Evolutionary conservation across 208 protist genomes (phyloP).

Genomic region (Leishmania guyanensis): DNA sequence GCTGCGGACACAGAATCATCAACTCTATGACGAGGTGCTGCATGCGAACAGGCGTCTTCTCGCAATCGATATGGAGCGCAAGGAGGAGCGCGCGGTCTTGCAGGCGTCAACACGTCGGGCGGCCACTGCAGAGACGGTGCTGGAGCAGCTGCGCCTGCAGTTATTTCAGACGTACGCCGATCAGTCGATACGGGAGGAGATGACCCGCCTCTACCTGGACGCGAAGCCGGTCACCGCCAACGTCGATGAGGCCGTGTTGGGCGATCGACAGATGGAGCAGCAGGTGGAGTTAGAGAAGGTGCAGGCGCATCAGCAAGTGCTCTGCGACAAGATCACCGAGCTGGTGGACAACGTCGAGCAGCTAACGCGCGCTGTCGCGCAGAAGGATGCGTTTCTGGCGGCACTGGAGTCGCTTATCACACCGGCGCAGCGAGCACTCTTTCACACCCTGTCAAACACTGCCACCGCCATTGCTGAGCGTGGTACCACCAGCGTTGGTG

Average conservation of each 20-base stretch:
- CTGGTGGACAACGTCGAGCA: constrained; percentile 42
- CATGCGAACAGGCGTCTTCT: not conserved
- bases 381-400: constrained; percentile 31
- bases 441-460: constrained; percentile 26
- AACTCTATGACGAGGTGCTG: constrained; percentile 18
- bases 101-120: not conserved
- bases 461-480: not conserved
- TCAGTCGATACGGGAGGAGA: constrained; percentile 24
- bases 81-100: not conserved
- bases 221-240: constrained; percentile 3
- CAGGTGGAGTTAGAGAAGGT: constrained; percentile 34
- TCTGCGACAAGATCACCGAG: constrained; percentile 34
- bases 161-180: constrained; percentile 32
- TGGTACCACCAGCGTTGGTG: not conserved
- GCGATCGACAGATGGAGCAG: constrained; percentile 25
- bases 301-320: constrained; percentile 19
- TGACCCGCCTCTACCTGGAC: constrained; percentile 27
- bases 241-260: constrained; percentile 9
- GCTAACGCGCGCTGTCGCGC: constrained; percentile 25
- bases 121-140: not conserved
- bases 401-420: constrained; percentile 35
- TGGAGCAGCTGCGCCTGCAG: constrained; percentile 25
- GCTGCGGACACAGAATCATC: constrained; percentile 29
- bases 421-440: constrained; percentile 37
- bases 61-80: not conserved